Conservation (phyloP, 2,329 filamentous ascomycete species). For the Bipolaris oryzae region DNA sequence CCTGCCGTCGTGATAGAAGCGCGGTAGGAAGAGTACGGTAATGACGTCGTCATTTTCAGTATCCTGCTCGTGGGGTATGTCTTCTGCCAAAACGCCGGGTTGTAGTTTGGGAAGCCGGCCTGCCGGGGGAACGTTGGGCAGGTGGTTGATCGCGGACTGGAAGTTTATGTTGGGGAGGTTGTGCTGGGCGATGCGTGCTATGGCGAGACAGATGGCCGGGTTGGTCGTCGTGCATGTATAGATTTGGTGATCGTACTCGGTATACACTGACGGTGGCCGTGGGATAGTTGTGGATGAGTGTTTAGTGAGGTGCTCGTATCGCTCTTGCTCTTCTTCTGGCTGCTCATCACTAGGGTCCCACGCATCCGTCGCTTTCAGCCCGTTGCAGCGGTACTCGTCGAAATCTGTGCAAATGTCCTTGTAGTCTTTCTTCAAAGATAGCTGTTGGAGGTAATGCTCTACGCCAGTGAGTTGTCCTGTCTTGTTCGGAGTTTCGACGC, state of each 20-base stretch:
- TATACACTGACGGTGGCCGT: too few relatives aligned
- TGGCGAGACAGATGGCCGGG: conserved; percentile 27
- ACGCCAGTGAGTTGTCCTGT: neutral
- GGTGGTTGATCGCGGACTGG: conserved; percentile 22
- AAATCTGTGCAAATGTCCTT: neutral
- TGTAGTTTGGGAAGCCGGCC: conserved; percentile 11
- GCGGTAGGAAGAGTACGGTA: conserved; percentile 23
- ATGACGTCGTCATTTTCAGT: neutral
- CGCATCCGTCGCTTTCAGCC: neutral
- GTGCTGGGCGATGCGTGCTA: conserved; percentile 26
- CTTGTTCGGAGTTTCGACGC: conserved; percentile 8
- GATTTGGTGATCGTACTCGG: conserved; percentile 15
- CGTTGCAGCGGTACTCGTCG: neutral
- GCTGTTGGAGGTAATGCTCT: conserved; percentile 14
- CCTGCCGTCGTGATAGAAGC: conserved; percentile 21
- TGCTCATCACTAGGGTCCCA: neutral
- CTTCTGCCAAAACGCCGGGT: conserved; percentile 1
- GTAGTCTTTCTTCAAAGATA: conserved; percentile 2
- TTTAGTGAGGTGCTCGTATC: neutral
- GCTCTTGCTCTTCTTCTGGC: neutral
- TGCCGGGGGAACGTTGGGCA: conserved; percentile 23
- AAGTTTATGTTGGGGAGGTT: conserved; percentile 29
- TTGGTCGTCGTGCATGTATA: conserved; percentile 26
- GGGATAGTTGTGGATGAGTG: neutral
- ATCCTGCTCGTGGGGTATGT: neutral